These are phyloP conservation scores for Verbena officinalis DNA, from an alignment of 257 asterid genomes.

Conservation along the genomic window DNA sequence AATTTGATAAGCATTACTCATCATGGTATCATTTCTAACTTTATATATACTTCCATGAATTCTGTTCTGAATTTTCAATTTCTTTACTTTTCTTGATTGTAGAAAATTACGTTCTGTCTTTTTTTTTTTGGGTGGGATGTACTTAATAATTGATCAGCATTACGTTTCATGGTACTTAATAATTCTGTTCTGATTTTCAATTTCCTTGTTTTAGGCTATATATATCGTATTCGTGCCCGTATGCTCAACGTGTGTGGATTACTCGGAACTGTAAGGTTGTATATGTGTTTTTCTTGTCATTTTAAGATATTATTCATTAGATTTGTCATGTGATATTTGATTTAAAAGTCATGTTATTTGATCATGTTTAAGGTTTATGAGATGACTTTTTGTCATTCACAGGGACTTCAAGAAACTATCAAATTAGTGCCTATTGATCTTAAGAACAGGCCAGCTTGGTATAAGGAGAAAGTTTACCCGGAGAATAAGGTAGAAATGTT, in stretches of 20 bases:
- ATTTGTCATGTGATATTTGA: conserved; percentile 1
- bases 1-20: no score
- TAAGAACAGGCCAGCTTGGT: conserved; percentile 84
- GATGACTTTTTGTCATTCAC: conserved; percentile 27
- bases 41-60: no score
- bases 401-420: conserved; percentile 80
- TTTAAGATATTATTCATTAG: conserved; percentile 1
- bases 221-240: conserved; percentile 80
- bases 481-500: conserved; percentile 63
- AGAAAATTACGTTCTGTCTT: not conserved
- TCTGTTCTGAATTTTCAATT: no score
- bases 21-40: no score
- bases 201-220: conserved; percentile 65
- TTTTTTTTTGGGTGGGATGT: not conserved
- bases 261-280: conserved; percentile 77
- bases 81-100: not conserved
- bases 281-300: not conserved
- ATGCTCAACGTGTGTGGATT: conserved; percentile 90
- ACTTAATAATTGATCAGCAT: not conserved
- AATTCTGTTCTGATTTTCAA: conserved; percentile 6
- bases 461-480: conserved; percentile 87
- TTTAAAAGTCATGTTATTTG: not conserved
- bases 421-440: conserved; percentile 78
- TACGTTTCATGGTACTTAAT: not conserved
- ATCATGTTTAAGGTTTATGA: conserved; percentile 11